Evolutionary conservation across 495 filamentous ascomycete species (phyloP), one percentile per base, ranked within the genome.

Genomic region (Aspergillus bridgeri): DNA sequence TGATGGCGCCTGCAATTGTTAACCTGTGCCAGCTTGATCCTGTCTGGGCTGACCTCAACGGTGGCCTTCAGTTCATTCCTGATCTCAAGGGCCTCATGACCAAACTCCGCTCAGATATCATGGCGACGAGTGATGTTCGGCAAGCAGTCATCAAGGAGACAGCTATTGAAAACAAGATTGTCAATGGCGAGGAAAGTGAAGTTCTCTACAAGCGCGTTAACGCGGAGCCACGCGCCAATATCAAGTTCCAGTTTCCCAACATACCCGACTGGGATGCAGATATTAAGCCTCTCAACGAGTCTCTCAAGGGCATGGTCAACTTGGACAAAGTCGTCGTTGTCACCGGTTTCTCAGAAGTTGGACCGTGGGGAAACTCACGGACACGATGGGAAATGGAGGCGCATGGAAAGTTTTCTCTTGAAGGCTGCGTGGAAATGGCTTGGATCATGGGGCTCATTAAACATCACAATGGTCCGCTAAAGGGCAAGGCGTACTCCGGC

Each of bases 401-500:
- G 11, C 84, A 92, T 62, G 94, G 94, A 64, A 81, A 95, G 66
- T 99, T 99, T 79, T 98, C 95, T 18, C 85, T 98, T 18, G 94
- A 98, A 73, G 94, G 94, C 18, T 98, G 94, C 67, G 88, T 99
- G 57, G 94, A 99, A 74, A 98, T 99, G 94, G 91, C 94, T 27
- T 99, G 94, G 94, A 90, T 99, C 68, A 99, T 98, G 94, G 95
- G 95, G 56, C 86, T 98, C 56, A 98, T 99, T 75, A 96, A 89
- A 77, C 95, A 99, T 70, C 90, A 96, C 77, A 97, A 98, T 61
- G 95, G 94, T n/a, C 90, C 91, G 7, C 86, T 99, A 69, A 98
- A 98, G 76, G 94, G 95, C 69, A 88, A 96, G 78, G 85, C 87
- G 44, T 98, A 99, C 75, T 90, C 94, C 49, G 94, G 94, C 55